A percentile compares a stretch with the other conserved stretches of the same genome.
These are phyloP conservation scores for Calonectria pauciramosa DNA, from an alignment of 2,329 filamentous ascomycete species.

Conservation along the genomic window DNA sequence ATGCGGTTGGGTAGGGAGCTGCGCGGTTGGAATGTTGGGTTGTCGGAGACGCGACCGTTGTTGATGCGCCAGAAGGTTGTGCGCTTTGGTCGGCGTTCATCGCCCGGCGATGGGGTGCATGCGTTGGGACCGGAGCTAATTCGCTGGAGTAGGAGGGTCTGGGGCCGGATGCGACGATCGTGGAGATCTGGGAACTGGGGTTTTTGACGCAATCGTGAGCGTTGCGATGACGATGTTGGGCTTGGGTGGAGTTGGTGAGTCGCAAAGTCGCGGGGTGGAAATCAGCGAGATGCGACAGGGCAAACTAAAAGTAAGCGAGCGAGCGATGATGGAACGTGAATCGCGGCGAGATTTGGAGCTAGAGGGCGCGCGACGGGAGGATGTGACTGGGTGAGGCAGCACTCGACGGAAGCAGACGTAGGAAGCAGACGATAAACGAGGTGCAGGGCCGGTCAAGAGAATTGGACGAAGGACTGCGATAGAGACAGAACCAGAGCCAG, in stretches of 20 bases:
- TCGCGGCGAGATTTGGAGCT: slow-evolving; percentile 17
- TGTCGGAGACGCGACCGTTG: slow-evolving; percentile 43
- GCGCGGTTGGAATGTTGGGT: slow-evolving; percentile 47
- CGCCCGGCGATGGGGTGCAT: slow-evolving; percentile 47
- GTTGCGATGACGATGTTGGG: slow-evolving; percentile 33
- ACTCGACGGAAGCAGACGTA: neutral
- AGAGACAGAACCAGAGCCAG: neutral
- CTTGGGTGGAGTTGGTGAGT: slow-evolving; percentile 9
- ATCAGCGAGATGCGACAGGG: slow-evolving; percentile 25
- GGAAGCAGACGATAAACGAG: slow-evolving; percentile 3
- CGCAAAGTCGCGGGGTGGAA: slow-evolving; percentile 14
- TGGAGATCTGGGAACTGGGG: slow-evolving; percentile 32
- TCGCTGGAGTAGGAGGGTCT: slow-evolving; percentile 32
- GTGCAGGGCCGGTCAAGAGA: slow-evolving; percentile 6
- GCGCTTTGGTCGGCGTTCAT: slow-evolving; percentile 47
- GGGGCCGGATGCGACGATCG: slow-evolving; percentile 41
- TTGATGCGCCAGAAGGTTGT: slow-evolving; percentile 40
- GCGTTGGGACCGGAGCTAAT: slow-evolving; percentile 39
- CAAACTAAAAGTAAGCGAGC: slow-evolving; percentile 15
- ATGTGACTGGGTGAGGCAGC: slow-evolving; percentile 1
- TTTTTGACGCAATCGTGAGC: slow-evolving; percentile 33
- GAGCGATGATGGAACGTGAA: slow-evolving; percentile 24
- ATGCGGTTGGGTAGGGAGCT: slow-evolving; percentile 49
- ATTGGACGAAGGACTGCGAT: slow-evolving; percentile 18
- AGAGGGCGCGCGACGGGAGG: slow-evolving; percentile 3